These are phyloP conservation scores for Xylaria digitata DNA, from an alignment of 2,329 filamentous ascomycete species.

Conservation along the genomic window DNA sequence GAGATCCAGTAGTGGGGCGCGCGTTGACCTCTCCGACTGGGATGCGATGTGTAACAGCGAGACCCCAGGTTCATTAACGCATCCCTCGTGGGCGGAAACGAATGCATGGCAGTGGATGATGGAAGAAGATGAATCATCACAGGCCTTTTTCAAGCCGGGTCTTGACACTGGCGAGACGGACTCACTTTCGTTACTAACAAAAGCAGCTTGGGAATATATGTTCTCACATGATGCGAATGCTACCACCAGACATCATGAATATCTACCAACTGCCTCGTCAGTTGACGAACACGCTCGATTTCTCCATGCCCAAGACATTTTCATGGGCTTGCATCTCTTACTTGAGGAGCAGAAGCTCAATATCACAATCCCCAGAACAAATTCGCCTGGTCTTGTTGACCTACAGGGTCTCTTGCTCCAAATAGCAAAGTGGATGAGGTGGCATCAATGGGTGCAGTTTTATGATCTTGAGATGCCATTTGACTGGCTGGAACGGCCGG, in stretches of 20 bases:
- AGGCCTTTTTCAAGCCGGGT: slow-evolving; percentile 45
- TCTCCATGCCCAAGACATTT: slow-evolving; percentile 72
- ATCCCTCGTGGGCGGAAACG: slow-evolving; percentile 69
- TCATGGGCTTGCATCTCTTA: slow-evolving; percentile 85
- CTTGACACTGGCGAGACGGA: slow-evolving; percentile 42
- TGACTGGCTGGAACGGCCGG: slow-evolving; percentile 49
- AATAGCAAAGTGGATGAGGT: slow-evolving; percentile 83
- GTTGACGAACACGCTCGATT: slow-evolving; percentile 67
- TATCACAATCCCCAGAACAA: slow-evolving; percentile 61
- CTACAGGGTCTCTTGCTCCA: slow-evolving; percentile 83
- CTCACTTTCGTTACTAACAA: slow-evolving; percentile 65
- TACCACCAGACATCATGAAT: slow-evolving; percentile 66
- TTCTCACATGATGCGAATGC: slow-evolving; percentile 67
- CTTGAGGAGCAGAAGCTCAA: slow-evolving; percentile 90
- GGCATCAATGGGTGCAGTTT: slow-evolving; percentile 62
- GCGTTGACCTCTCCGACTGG: slow-evolving; percentile 56
- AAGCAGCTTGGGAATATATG: slow-evolving; percentile 73
- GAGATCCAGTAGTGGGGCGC: slow-evolving; percentile 50
- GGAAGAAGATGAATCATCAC: slow-evolving; percentile 61
- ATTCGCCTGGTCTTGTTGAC: slow-evolving; percentile 58
- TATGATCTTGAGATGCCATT: slow-evolving; percentile 67
- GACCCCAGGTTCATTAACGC: slow-evolving; percentile 60
- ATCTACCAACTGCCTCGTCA: slow-evolving; percentile 70
- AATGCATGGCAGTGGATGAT: slow-evolving; percentile 78
- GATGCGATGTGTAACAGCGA: slow-evolving; percentile 60